Percentiles rank a stretch among this genome's conserved stretches.
These are phyloP conservation scores for Paracorniculantispora psalliotae DNA, from an alignment of 2,329 filamentous ascomycete species.

Conservation along the genomic window DNA sequence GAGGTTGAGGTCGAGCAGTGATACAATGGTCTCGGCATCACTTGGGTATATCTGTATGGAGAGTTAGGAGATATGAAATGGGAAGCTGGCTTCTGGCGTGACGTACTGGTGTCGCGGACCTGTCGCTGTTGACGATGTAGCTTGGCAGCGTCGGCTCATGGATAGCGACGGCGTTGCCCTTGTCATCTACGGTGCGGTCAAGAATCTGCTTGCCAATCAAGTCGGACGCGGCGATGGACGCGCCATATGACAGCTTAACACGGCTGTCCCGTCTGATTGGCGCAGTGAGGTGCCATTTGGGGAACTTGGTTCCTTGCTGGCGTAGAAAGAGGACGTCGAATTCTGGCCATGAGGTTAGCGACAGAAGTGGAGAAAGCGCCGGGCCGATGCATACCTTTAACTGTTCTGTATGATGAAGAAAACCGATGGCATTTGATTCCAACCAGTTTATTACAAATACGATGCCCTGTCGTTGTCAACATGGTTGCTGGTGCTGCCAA, in stretches of 20 bases:
- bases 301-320: slow-evolving; percentile 30
- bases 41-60: slow-evolving; percentile 53
- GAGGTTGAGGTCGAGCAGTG: slow-evolving; percentile 69
- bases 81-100: background rate
- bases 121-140: slow-evolving; percentile 62
- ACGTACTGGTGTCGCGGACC: slow-evolving; percentile 63
- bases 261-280: slow-evolving; percentile 28
- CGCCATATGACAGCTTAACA: slow-evolving; percentile 40
- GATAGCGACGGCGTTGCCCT: slow-evolving; percentile 47
- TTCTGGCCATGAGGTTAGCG: slow-evolving; percentile 23
- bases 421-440: background rate
- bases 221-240: slow-evolving; percentile 43
- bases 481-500: background rate
- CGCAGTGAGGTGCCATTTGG: slow-evolving; percentile 35
- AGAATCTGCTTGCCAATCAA: slow-evolving; percentile 61
- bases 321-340: slow-evolving; percentile 37
- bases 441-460: background rate
- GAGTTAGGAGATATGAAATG: background rate
- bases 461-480: background rate
- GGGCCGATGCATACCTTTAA: slow-evolving; percentile 20
- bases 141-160: slow-evolving; percentile 65
- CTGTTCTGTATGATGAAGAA: background rate
- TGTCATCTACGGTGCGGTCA: slow-evolving; percentile 53
- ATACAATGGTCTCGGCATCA: slow-evolving; percentile 71
- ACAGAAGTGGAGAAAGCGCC: background rate